Conservation (phyloP, 345 rosid genomes). For the Ceriops zippeliana region DNA sequence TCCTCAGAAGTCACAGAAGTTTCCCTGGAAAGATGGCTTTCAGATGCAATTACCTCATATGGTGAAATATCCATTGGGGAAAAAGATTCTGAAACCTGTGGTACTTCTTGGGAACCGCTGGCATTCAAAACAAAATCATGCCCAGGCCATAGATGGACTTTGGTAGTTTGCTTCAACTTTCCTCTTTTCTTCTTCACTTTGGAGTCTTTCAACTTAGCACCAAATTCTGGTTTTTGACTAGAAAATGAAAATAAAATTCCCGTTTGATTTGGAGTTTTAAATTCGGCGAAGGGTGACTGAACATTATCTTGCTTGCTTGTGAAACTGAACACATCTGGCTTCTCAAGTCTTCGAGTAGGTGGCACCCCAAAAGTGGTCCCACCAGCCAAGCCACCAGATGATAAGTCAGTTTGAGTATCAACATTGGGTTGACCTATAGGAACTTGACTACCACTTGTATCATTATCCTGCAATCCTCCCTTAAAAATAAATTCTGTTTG, state of each 20-base stretch:
- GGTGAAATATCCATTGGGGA: conserved; percentile 91
- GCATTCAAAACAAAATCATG: conserved; percentile 49
- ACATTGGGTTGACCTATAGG: conserved; percentile 22
- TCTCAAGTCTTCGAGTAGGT: conserved; percentile 24
- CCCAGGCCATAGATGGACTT: conserved; percentile 45
- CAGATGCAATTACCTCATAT: conserved; percentile 46
- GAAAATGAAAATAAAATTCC: conserved; percentile 42
- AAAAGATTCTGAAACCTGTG: conserved; percentile 57
- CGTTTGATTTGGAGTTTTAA: conserved; percentile 50
- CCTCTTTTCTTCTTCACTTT: conserved; percentile 60
- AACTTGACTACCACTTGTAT: conserved; percentile 26
- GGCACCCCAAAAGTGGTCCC: conserved; percentile 20
- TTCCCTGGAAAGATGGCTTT: conserved; percentile 41
- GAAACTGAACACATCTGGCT: conserved; percentile 31
- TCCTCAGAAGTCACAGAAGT: conserved; percentile 60
- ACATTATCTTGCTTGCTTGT: conserved; percentile 31
- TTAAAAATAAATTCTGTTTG: conserved; percentile 31
- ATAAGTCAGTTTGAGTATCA: conserved; percentile 19
- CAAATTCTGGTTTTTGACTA: conserved; percentile 51
- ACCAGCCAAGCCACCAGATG: conserved; percentile 23
- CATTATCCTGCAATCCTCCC: conserved; percentile 31
- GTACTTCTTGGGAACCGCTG: conserved; percentile 37
- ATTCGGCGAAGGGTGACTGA: conserved; percentile 41
- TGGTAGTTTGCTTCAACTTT: conserved; percentile 52
- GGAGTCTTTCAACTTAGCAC: conserved; percentile 44